Base-by-base conservation (phyloP, 2,329 filamentous ascomycete genomes). In the Calcarisporium arbuscula region DNA sequence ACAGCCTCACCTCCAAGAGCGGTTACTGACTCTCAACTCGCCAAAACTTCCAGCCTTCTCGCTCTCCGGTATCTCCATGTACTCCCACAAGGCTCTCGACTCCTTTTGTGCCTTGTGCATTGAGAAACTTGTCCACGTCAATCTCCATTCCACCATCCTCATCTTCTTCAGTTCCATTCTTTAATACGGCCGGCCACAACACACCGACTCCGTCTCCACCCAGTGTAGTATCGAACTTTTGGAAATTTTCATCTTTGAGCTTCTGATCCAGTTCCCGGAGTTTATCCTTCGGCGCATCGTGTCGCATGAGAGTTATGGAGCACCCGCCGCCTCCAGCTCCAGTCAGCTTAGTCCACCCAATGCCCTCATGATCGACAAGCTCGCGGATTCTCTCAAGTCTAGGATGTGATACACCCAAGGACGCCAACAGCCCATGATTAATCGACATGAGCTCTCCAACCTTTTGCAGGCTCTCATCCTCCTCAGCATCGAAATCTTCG, bases 291-390 rank as follows among this genome's bases (percentile, higher is more conserved):
- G 74, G 54, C 2, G 74, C 67, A 19, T 75, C 76, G 0, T 85
- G 84, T 44, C 82, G 83, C 31, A 98, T 68, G 5, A 98, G 67
- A 0, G 90, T 94, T 47, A 98, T 96, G 4, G 89, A 90, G 60
- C 94, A 96, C 4, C 92, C 92, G 37, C 92, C 94, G 10, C 92
- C 94, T 16, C 92, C 92, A 2, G 92, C 92, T 21, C 92, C 92
- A 0, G 92, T 98, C 38, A 98, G 73, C 59, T 98, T 98, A 10
- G 92, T 95, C 89, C 89, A 98, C 19, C 92, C 92, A 36, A 95
- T 84, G 26, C 82, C 84, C 37, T 87, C 77, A 48, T 92, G 80
- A 47, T 98, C 90, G 31, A 94, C 83, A 18, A 98, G 68, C 61
- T 95, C 90, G 42, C 92, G 80, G 48, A 98, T 80, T 20, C 90